Evolutionary conservation across 441 rosid species (phyloP), one percentile per base, ranked within the genome.

Genomic region (Jatropha podagrica): DNA sequence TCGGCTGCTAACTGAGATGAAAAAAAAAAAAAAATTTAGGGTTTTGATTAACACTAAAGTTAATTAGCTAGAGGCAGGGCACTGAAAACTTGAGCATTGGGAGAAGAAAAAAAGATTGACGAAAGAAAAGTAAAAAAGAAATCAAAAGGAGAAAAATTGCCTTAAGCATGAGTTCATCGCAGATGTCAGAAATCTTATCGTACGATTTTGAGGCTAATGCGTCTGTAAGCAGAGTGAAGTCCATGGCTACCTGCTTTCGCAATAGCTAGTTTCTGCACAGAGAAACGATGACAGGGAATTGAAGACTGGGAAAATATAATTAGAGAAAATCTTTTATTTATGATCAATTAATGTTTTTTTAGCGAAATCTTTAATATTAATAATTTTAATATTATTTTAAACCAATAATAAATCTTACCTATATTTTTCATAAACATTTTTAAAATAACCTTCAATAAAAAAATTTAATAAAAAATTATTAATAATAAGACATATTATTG

Each of bases 111-210:
- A 52, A 37, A 49, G 20, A 48, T 46, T 1, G 15, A 20, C 4
- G 5, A 10, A 9, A 26, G 11, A 54, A 17, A 42, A 54, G 17
- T 0, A 6, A 72, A 42, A 56, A 46, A 20, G 1, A 80, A 23
- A 58, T 37, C 49, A 56, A 23, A 75, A 65, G 72, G 76, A 54
- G 54, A 26, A 18, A 26, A 44, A 2, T 4, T 17, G 74, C 99
- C 92, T 88, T 86, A 80, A 92, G 91, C 93, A 90, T 88, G 72
- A 95, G 92, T 46, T 81, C 75, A 64, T 93, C 95, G 80, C 97
- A 93, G 69, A 92, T 84, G 58, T 93, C 94, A 12, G 97, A 93
- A 84, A 95, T 81, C 73, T 74, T 88, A 4, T 81, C 86, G 76
- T 81, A 95, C 11, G 91, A 92, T 79, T 86, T 84, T n/a, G 86